phyloP scores from a whole-genome alignment of 2,329 filamentous ascomycete species.

The Plenodomus biglobosus region DNA sequence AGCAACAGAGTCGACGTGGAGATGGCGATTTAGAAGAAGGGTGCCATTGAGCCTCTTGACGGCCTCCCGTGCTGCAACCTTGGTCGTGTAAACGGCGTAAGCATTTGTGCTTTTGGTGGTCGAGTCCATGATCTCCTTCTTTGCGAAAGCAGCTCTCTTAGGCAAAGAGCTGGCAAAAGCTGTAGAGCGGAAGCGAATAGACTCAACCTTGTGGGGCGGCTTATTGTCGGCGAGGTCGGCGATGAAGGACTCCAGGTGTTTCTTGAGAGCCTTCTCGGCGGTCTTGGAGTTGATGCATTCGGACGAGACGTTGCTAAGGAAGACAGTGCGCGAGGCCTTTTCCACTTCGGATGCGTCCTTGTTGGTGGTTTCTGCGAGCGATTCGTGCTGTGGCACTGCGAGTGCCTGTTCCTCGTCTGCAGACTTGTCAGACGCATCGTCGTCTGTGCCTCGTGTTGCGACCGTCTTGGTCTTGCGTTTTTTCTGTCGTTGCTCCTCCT shows the following conservation, averaged over 20 bases:
- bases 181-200: conserved; percentile 89
- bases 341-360: conserved; percentile 64
- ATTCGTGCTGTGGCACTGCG: conserved; percentile 56
- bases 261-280: conserved; percentile 74
- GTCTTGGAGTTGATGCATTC: conserved; percentile 80
- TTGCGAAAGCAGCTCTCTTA: conserved; percentile 92
- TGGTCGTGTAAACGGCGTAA: conserved; percentile 83
- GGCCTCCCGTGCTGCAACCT: conserved; percentile 73
- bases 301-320: conserved; percentile 86
- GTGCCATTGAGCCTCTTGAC: conserved; percentile 79
- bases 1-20: conserved; percentile 87
- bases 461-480: conserved; percentile 39
- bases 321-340: conserved; percentile 86
- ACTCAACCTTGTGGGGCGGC: conserved; percentile 74
- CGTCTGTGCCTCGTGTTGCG: conserved; percentile 27
- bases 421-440: conserved; percentile 22
- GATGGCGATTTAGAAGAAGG: conserved; percentile 79
- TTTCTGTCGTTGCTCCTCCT: conserved; percentile 44
- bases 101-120: conserved; percentile 94
- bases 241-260: conserved; percentile 77
- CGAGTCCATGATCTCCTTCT: conserved; percentile 83
- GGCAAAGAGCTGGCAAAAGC: conserved; percentile 81
- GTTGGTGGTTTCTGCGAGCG: conserved; percentile 43
- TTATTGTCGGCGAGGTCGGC: conserved; percentile 51
- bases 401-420: conserved; percentile 54